Evolutionary conservation across 2,329 filamentous ascomycete genomes (phyloP), one percentile per base, ranked within the genome.

Genomic region (Colletotrichum eremochloae): DNA sequence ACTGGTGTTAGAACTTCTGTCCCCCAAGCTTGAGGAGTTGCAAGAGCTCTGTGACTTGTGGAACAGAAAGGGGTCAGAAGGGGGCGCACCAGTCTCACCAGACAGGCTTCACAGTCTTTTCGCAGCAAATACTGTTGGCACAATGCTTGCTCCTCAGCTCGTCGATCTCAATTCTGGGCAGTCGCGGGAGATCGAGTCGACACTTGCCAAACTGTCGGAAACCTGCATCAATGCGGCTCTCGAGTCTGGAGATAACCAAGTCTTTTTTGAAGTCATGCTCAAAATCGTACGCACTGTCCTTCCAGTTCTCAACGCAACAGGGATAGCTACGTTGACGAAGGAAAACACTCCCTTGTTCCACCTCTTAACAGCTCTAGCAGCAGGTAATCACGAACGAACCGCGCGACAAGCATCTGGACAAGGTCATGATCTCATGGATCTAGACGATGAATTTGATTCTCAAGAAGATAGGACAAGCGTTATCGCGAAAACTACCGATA

Each of bases 381-480:
- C 72, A 31, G 75, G 76, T 42, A 75, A 82, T 57, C 78, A 76
- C 57, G 79, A 82, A 20, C 80, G 78, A 60, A 72, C 77, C 11
- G 65, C 74, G 7, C 80, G 79, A 36, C 81, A 82, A 61, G 78
- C 78, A 0, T 80, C 79, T 1, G 75, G 76, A 11, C 77, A 84
- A 5, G 81, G 85, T 12, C 75, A 82, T 2, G 89, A 92, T 75
- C 78, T 85, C 7, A 92, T 93, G 90, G 91, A 94, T 67, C 77
- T 94, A 6, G 92, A 94, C 76, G 86, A 88, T 15, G 88, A 88
- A 2, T 90, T 92, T 67, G 88, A 89, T 52, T 90, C 90, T 0
- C 89, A 92, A 75, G 83, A 83, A 64, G 90, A 86, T 73, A 84
- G 84, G 33, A 82, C 79, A 36, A 85, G 83, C 61, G 78, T 80